These are phyloP conservation scores for Vickermania ingenoplastis DNA, from an alignment of 208 protist species.

Conservation along the genomic window DNA sequence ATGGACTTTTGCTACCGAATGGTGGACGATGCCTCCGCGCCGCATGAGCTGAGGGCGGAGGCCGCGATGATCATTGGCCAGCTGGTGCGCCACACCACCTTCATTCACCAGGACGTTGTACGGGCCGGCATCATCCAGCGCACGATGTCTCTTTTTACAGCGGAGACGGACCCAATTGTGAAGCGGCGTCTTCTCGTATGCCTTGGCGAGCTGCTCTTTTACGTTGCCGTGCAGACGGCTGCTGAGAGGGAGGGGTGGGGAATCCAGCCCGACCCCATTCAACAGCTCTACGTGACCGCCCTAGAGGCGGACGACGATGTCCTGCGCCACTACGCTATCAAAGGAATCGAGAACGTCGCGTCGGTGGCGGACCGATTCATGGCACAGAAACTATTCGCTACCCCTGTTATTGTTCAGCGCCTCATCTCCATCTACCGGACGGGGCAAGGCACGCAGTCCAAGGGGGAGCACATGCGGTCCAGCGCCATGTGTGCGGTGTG, in stretches of 20 bases:
- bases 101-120: slow-evolving; percentile 56
- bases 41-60: slow-evolving; percentile 35
- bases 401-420: slow-evolving; percentile 32
- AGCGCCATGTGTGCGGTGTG: slow-evolving; percentile 71
- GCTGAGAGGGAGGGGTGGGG: slow-evolving; percentile 50
- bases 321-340: slow-evolving; percentile 82
- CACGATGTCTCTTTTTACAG: slow-evolving; percentile 37
- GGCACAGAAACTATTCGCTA: slow-evolving; percentile 41
- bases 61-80: slow-evolving; percentile 79
- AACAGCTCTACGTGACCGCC: slow-evolving; percentile 32
- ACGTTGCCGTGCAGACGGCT: slow-evolving; percentile 70
- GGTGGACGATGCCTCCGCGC: slow-evolving; percentile 30
- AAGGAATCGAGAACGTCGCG: slow-evolving; percentile 87
- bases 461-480: slow-evolving; percentile 73
- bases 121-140: slow-evolving; percentile 52
- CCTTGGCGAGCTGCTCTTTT: slow-evolving; percentile 86
- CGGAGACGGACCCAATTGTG: slow-evolving; percentile 50
- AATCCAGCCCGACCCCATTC: slow-evolving; percentile 24
- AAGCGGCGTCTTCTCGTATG: slow-evolving; percentile 69
- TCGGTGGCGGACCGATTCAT: slow-evolving; percentile 44
- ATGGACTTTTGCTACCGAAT: slow-evolving; percentile 83
- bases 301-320: slow-evolving; percentile 67
- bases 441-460: slow-evolving; percentile 21
- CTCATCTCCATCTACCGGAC: slow-evolving; percentile 54
- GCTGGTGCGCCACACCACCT: slow-evolving; percentile 75